Percentiles rank a stretch among this genome's conserved stretches.
Conservation (phyloP, 2,329 filamentous ascomycete species). For the Arthrobotrys pseudoclavata region DNA sequence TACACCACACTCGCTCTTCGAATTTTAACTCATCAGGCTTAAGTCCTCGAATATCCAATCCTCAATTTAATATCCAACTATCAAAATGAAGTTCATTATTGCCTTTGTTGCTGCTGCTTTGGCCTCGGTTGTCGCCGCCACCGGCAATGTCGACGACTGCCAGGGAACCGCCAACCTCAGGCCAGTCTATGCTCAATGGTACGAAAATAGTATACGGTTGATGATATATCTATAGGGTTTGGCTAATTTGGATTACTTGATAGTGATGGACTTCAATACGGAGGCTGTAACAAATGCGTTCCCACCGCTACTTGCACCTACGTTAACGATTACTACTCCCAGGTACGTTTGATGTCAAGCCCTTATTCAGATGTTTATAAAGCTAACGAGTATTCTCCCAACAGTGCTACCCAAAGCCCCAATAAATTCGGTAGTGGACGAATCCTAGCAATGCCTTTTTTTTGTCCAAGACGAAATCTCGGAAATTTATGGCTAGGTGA, state of each 20-base stretch:
- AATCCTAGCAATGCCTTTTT: background rate
- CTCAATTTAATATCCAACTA: slow-evolving; percentile 4
- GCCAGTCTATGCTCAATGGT: slow-evolving; percentile 49
- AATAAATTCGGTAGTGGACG: background rate
- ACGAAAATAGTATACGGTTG: slow-evolving; percentile 3
- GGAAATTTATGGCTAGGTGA: background rate
- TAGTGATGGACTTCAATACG: slow-evolving; percentile 36
- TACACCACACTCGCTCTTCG: slow-evolving; percentile 22
- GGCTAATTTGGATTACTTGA: background rate
- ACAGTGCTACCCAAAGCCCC: slow-evolving; percentile 40
- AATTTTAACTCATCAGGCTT: slow-evolving; percentile 10
- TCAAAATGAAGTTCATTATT: slow-evolving; percentile 55
- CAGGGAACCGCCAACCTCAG: too few species aligned
- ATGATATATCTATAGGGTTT: background rate
- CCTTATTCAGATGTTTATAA: background rate
- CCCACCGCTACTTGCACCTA: slow-evolving; percentile 26
- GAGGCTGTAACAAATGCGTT: slow-evolving; percentile 11
- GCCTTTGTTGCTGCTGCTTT: slow-evolving; percentile 19
- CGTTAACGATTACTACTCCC: slow-evolving; percentile 52
- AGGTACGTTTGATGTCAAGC: slow-evolving; percentile 25
- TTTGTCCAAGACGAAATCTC: background rate
- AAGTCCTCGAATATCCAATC: slow-evolving; percentile 17
- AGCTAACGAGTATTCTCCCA: slow-evolving; percentile 9
- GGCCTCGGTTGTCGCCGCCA: slow-evolving; percentile 15
- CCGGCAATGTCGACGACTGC: background rate